A percentile compares a stretch with the other conserved stretches of the same genome.
These are phyloP conservation scores for Rhytidhysteron rufulum DNA, from an alignment of 2,329 filamentous ascomycete genomes.

Conservation along the genomic window DNA sequence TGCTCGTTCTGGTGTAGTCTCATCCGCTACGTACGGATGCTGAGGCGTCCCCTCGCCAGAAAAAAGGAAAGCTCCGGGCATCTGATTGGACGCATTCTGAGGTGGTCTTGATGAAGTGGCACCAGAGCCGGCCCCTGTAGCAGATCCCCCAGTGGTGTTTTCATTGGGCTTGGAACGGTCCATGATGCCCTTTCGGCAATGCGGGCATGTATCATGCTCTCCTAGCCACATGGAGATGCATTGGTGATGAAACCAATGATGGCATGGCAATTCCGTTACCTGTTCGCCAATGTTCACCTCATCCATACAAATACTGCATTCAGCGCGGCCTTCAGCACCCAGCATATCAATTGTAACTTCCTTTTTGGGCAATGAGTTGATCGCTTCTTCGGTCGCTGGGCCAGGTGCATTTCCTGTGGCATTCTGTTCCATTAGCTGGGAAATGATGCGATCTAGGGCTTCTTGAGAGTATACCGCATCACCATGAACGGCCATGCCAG, in stretches of 20 bases:
- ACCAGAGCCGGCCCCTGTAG: background rate
- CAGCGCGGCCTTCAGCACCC: slow-evolving; percentile 61
- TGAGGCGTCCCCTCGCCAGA: slow-evolving; percentile 15
- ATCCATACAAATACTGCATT: slow-evolving; percentile 96
- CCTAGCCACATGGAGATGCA: slow-evolving; percentile 81
- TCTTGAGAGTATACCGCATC: slow-evolving; percentile 91
- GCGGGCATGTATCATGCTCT: slow-evolving; percentile 90
- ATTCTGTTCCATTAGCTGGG: slow-evolving; percentile 82
- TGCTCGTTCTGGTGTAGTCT: slow-evolving; percentile 9
- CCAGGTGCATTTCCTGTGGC: slow-evolving; percentile 72
- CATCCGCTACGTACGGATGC: slow-evolving; percentile 18
- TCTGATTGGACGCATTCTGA: slow-evolving; percentile 4
- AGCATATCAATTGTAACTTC: slow-evolving; percentile 68
- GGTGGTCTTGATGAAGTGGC: background rate
- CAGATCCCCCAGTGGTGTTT: slow-evolving; percentile 4
- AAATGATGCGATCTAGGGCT: slow-evolving; percentile 83
- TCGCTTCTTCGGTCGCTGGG: slow-evolving; percentile 72
- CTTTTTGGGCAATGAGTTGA: slow-evolving; percentile 68
- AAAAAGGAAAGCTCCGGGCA: slow-evolving; percentile 27
- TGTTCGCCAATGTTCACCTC: slow-evolving; percentile 69
- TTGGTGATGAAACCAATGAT: slow-evolving; percentile 86
- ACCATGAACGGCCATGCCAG: slow-evolving; percentile 48
- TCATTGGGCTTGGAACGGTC: slow-evolving; percentile 19
- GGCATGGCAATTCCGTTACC: slow-evolving; percentile 77
- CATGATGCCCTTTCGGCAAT: slow-evolving; percentile 61